Conservation (phyloP, 2,329 filamentous ascomycete genomes). For the Aspergillus clavatus region DNA sequence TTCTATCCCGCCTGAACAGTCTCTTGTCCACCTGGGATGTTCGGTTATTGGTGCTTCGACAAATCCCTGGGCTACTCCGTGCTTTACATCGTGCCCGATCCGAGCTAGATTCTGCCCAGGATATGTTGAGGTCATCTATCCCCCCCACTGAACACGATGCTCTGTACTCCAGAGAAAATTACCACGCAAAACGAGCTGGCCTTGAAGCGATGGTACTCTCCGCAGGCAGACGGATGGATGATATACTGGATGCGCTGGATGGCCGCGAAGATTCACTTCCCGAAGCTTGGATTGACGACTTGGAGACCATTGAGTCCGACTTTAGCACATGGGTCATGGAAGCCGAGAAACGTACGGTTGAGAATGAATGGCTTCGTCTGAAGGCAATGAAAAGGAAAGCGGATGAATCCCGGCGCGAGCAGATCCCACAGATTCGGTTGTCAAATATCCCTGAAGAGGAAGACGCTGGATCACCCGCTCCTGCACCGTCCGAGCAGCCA, state of each 20-base stretch:
- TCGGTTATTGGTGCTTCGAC: conserved; percentile 68
- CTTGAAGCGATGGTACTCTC: conserved; percentile 65
- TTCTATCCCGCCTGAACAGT: conserved; percentile 66
- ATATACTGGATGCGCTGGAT: conserved; percentile 81
- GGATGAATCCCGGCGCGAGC: neutral
- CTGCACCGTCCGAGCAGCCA: neutral
- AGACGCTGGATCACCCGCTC: neutral
- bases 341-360: conserved; percentile 68
- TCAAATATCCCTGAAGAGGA: conserved; percentile 1
- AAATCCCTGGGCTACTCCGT: conserved; percentile 63
- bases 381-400: conserved; percentile 9
- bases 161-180: conserved; percentile 31
- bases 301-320: conserved; percentile 72
- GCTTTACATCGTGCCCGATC: conserved; percentile 50
- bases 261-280: conserved; percentile 79
- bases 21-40: conserved; percentile 75
- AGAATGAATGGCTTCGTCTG: conserved; percentile 51
- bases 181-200: conserved; percentile 46
- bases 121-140: conserved; percentile 22
- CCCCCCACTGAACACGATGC: conserved; percentile 23
- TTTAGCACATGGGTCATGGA: conserved; percentile 77
- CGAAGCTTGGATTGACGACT: conserved; percentile 77
- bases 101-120: conserved; percentile 32
- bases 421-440: neutral
- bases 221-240: conserved; percentile 70